phyloP scores from a whole-genome alignment of 768 basidiomycete species.

The Russula brevipes region DNA sequence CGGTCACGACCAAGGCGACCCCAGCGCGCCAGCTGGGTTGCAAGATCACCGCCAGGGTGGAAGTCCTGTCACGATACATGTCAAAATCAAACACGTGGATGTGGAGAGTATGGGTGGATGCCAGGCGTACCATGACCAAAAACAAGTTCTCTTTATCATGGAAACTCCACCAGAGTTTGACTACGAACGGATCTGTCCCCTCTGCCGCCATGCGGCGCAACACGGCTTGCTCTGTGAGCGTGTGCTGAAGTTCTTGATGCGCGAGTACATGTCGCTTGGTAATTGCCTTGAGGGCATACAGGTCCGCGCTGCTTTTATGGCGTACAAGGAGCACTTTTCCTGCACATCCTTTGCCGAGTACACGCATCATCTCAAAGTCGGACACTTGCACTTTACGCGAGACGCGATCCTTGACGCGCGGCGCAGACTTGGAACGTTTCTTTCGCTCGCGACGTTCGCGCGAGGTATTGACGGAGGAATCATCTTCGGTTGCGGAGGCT shows the following conservation, averaged over 20 bases:
- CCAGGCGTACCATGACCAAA: slow-evolving; percentile 75
- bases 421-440: slow-evolving; percentile 48
- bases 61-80: slow-evolving; percentile 56
- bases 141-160: slow-evolving; percentile 97
- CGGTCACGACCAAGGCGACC: slow-evolving; percentile 89
- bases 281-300: slow-evolving; percentile 96
- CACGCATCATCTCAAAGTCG: slow-evolving; percentile 97
- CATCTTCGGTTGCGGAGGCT: slow-evolving; percentile 54
- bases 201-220: slow-evolving; percentile 90
- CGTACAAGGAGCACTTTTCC: slow-evolving; percentile 92
- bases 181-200: slow-evolving; percentile 87
- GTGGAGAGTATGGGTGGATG: slow-evolving; percentile 6
- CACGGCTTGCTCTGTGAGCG: slow-evolving; percentile 93
- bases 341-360: slow-evolving; percentile 95
- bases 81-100: not conserved
- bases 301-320: slow-evolving; percentile 61
- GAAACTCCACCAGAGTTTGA: slow-evolving; percentile 95
- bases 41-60: slow-evolving; percentile 93
- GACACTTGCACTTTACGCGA: slow-evolving; percentile 72
- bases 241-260: slow-evolving; percentile 94
- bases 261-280: slow-evolving; percentile 96
- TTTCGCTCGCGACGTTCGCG: slow-evolving; percentile 40
- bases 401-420: slow-evolving; percentile 49
- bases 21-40: slow-evolving; percentile 95
- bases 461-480: slow-evolving; percentile 64